phyloP scores from a whole-genome alignment of 352 stramenopile species.

The Pythium dissimile region DNA sequence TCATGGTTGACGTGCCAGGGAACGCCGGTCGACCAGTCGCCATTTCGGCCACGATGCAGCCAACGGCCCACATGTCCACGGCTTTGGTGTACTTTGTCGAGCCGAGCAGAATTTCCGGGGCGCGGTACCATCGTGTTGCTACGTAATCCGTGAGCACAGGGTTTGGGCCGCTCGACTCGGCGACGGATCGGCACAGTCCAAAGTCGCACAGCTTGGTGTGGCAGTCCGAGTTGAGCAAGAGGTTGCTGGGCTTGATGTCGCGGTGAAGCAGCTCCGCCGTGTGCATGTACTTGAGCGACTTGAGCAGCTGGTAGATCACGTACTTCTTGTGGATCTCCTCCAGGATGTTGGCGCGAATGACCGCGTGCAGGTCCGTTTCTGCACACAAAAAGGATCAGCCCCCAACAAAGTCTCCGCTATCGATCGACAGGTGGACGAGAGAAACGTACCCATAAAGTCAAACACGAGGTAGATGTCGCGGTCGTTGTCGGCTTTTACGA shows the following conservation, averaged over 20 bases:
- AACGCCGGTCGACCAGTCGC: constrained; percentile 90
- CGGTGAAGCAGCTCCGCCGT: constrained; percentile 92
- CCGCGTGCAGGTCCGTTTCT: constrained; percentile 95
- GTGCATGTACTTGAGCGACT: constrained; percentile 97
- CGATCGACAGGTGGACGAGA: neutral
- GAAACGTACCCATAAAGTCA: constrained; percentile 91
- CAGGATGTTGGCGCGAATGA: constrained; percentile 94
- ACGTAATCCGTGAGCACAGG: constrained; percentile 95
- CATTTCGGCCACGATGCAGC: constrained; percentile 95
- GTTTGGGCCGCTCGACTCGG: constrained; percentile 75
- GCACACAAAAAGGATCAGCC: neutral
- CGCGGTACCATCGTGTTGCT: constrained; percentile 94
- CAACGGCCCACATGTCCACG: constrained; percentile 93
- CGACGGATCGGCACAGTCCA: constrained; percentile 91
- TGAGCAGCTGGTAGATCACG: constrained; percentile 96
- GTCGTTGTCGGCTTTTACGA: constrained; percentile 95
- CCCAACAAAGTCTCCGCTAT: neutral
- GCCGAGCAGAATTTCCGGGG: constrained; percentile 94
- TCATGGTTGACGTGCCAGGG: constrained; percentile 94
- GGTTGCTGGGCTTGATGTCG: constrained; percentile 96
- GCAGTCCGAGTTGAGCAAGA: constrained; percentile 95
- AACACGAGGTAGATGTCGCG: constrained; percentile 97
- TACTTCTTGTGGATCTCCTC: constrained; percentile 97
- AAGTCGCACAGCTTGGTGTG: constrained; percentile 96
- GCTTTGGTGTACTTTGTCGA: constrained; percentile 92